Base-by-base conservation (phyloP, 2,329 filamentous ascomycete genomes). In the Scolecobasidium constrictum region DNA sequence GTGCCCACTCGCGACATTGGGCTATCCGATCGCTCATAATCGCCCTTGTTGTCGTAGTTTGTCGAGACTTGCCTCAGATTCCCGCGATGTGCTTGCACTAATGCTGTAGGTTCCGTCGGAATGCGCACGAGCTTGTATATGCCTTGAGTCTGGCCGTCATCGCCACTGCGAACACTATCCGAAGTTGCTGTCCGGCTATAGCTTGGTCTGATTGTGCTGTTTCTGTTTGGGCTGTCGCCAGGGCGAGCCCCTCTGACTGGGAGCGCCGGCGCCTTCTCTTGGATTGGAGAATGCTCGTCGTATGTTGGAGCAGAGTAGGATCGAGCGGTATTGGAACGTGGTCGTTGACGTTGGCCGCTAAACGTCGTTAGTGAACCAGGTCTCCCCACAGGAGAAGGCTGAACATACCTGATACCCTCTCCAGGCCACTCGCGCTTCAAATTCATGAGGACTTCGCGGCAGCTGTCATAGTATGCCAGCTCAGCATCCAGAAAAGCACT, bases 391-490 rank as follows among this genome's bases (percentile, higher is more conserved):
- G 20, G 35, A 15, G 12, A 18, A n/a, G 31, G 21, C 43, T 5
- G 12, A 20, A 6, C 17, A n/a, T 43, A 42, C 35, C 7, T 11
- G 26, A 31, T 31, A 7, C 20, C 11, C 11, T 39, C 68, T 53
- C 68, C 72, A 46, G 80, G 79, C 80, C 81, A 84, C 48, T 83
- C 77, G 52, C 72, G 72, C 66, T 76, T 82, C 49, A 83, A 60
- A 50, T 78, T 75, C 48, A 81, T 51, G 43, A 96, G 74, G 50
- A 93, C 83, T 51, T 95, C 88, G 42, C 83, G 77, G 58, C 86
- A 94, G 47, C 83, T 81, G 59, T 96, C 90, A 59, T 95, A 84
- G 64, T 92, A 95, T 49, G 83, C 81, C 45, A 96, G 72, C 65
- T 96, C 84, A 33, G 86, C 83, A 48, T 96, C 88, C 40, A 96